Conservation (phyloP, 495 filamentous ascomycete genomes). For the Neurospora sp. region DNA sequence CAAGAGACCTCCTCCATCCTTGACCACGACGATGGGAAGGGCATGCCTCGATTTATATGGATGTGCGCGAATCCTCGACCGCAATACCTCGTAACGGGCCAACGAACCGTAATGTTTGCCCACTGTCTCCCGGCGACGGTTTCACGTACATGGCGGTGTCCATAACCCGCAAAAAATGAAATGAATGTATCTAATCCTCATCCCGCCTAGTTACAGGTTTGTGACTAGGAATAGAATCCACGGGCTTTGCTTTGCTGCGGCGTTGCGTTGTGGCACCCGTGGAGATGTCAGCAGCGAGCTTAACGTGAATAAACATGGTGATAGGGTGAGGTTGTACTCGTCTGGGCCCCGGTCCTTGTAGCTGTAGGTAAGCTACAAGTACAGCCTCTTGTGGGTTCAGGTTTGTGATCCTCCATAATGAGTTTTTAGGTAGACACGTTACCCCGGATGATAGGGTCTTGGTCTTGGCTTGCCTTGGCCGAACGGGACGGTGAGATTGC, state of each 20-base stretch:
- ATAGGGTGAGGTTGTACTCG: not conserved
- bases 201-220: not conserved
- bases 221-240: not conserved
- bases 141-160: not conserved
- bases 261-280: not conserved
- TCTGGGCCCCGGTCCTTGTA: not conserved
- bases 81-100: not conserved
- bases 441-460: not conserved
- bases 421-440: not conserved
- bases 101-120: not conserved
- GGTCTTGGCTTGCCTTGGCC: not conserved
- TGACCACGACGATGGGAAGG: not conserved
- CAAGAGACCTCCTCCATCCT: not conserved
- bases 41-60: not conserved
- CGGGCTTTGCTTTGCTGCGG: not conserved
- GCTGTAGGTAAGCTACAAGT: not conserved
- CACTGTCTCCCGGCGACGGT: not conserved
- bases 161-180: not conserved
- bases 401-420: not conserved
- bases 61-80: not conserved
- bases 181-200: not conserved
- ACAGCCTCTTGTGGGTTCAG: not conserved
- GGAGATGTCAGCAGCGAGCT: not conserved
- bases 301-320: not conserved
- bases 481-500: not conserved